Conservation (phyloP, 169 alveolate genomes). For the Prorocentrum cordatum region DNA sequence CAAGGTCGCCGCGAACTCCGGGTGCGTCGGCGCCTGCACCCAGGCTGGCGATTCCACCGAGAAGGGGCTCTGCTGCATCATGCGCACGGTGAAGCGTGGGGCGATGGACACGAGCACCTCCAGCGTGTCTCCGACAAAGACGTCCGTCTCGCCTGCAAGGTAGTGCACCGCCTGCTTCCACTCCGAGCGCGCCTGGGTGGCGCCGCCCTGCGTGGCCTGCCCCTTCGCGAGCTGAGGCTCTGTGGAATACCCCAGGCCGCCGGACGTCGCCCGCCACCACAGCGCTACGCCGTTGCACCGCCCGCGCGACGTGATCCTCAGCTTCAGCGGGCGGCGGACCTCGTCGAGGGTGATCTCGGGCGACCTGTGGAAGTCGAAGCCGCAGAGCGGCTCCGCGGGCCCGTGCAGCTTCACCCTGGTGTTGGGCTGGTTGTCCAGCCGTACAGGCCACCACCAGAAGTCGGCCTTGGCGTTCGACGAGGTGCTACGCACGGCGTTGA, state of each 20-base stretch:
- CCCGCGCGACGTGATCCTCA: conserved; percentile 18
- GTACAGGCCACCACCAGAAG: conserved; percentile 66
- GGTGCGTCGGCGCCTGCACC: conserved; percentile 44
- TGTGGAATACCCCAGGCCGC: conserved; percentile 17
- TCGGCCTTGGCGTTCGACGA: conserved; percentile 52
- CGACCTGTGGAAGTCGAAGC: conserved; percentile 33
- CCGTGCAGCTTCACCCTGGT: background rate
- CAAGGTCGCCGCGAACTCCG: conserved; percentile 35
- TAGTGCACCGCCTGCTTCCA: conserved; percentile 55
- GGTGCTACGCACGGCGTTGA: conserved; percentile 24
- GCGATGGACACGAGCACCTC: conserved; percentile 41
- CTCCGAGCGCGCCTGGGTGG: background rate
- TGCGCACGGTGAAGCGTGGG: conserved; percentile 55
- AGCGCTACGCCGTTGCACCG: conserved; percentile 24
- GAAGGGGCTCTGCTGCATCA: conserved; percentile 43
- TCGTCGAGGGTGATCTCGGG: conserved; percentile 25
- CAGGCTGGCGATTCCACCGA: background rate
- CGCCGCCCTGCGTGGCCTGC: background rate
- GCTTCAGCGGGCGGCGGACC: background rate
- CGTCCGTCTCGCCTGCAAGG: conserved; percentile 25
- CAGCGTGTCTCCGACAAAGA: background rate
- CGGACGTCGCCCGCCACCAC: conserved; percentile 29
- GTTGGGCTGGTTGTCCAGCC: conserved; percentile 45
- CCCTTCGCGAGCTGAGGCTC: background rate
- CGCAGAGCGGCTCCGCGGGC: conserved; percentile 11